Evolutionary conservation across 371 early-diverging fungal genomes (phyloP).

Genomic region (Synchytrium microbalum): DNA sequence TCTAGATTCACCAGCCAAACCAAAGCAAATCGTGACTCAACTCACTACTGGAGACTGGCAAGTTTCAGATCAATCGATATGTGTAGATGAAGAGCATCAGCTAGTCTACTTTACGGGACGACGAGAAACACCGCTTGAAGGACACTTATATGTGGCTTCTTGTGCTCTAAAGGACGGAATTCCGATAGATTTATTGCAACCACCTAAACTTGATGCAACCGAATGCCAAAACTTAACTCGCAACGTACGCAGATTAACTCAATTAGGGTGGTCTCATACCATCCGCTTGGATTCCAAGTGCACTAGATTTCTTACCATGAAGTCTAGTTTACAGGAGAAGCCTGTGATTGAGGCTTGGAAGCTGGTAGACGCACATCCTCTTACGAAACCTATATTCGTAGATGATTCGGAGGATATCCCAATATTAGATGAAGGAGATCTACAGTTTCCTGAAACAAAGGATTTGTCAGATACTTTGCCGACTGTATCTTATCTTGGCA

Average conservation of each 20-base stretch:
- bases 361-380: too few relatives aligned
- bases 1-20: background rate
- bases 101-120: constrained; percentile 67
- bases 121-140: constrained; percentile 55
- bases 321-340: constrained; percentile 43
- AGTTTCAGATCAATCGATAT: constrained; percentile 51
- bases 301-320: constrained; percentile 45
- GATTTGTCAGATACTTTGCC: too few relatives aligned
- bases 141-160: constrained; percentile 56
- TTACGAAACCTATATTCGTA: too few relatives aligned
- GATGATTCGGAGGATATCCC: too few relatives aligned
- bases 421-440: too few relatives aligned
- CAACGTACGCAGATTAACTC: constrained; percentile 41
- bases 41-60: constrained; percentile 22
- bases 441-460: too few relatives aligned
- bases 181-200: too few relatives aligned
- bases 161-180: constrained; percentile 20
- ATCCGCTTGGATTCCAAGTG: constrained; percentile 39
- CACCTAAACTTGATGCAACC: too few relatives aligned
- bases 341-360: constrained; percentile 23
- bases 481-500: too few relatives aligned
- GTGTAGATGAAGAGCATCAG: constrained; percentile 48
- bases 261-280: constrained; percentile 49
- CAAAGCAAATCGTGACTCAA: constrained; percentile 10
- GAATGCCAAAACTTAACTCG: too few relatives aligned